These are phyloP conservation scores for Symbiodinium natans DNA, from an alignment of 73 alveolate species.

Conservation along the genomic window DNA sequence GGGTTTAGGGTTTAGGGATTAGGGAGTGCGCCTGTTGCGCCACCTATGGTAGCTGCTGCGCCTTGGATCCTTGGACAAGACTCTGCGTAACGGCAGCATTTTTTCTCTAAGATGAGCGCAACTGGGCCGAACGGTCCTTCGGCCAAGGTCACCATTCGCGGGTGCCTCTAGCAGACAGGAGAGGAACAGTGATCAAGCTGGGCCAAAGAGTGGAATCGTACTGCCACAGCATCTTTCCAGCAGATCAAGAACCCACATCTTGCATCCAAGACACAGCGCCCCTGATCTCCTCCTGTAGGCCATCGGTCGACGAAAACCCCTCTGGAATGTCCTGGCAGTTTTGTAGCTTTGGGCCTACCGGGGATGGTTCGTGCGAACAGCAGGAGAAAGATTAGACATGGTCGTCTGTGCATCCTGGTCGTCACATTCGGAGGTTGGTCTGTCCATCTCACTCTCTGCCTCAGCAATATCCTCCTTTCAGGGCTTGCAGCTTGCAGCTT, in stretches of 20 bases:
- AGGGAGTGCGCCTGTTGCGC: slow-evolving; percentile 25
- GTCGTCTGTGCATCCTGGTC: slow-evolving; percentile 7
- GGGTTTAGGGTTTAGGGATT: too few species aligned
- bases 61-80: slow-evolving; percentile 52
- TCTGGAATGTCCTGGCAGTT: neutral
- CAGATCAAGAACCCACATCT: too few species aligned
- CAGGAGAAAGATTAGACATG: too few species aligned
- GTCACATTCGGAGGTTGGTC: slow-evolving; percentile 3
- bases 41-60: slow-evolving; percentile 75
- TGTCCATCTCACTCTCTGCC: slow-evolving; percentile 4
- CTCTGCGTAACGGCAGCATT: too few species aligned
- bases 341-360: too few species aligned
- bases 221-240: too few species aligned
- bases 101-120: too few species aligned
- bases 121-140: too few species aligned
- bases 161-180: neutral
- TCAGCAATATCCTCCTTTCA: neutral
- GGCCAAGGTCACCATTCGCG: slow-evolving; percentile 8
- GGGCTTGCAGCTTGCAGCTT: neutral
- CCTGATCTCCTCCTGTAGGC: neutral
- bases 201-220: too few species aligned
- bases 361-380: too few species aligned
- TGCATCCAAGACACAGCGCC: neutral
- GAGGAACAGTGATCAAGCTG: too few species aligned
- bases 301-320: neutral